Evolutionary conservation across 805 yeast species (phyloP).

Genomic region (Wickerhamomyces alni): DNA sequence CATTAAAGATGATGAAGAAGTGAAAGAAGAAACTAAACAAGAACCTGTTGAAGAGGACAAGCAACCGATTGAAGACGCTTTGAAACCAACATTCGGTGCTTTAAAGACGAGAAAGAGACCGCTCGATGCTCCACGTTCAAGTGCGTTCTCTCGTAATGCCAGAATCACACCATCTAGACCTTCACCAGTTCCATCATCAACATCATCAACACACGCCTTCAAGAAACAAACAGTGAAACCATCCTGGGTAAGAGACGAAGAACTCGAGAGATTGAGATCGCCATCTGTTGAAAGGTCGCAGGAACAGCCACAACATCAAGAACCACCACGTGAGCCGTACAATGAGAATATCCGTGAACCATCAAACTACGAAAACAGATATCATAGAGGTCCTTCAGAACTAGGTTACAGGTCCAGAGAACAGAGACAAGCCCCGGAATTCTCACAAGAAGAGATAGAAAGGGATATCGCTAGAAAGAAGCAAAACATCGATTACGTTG

Average conservation of each 20-base stretch:
- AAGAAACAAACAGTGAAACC: constrained; percentile 2
- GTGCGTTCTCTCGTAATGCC: no score
- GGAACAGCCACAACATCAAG: neutral
- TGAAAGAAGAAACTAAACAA: no score
- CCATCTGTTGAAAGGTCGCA: neutral
- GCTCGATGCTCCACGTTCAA: neutral
- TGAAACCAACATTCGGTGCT: neutral
- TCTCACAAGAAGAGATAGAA: constrained; percentile 3
- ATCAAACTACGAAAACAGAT: no score
- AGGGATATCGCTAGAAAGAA: constrained; percentile 26
- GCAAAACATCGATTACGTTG: constrained; percentile 49
- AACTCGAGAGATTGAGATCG: constrained; percentile 1
- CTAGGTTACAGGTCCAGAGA: neutral
- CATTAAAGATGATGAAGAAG: no score
- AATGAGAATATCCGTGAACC: neutral
- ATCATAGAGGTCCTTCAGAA: no score
- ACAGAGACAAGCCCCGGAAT: neutral
- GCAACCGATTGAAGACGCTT: neutral
- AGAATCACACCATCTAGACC: neutral
- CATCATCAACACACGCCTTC: neutral
- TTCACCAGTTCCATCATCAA: neutral
- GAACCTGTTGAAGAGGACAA: no score
- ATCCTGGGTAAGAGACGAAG: constrained; percentile 13
- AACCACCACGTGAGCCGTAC: constrained; percentile 12
- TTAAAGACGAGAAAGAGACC: constrained; percentile 15